Evolutionary conservation across 495 filamentous ascomycete genomes (phyloP).

Genomic region (Staphylotrichum tortipilum): DNA sequence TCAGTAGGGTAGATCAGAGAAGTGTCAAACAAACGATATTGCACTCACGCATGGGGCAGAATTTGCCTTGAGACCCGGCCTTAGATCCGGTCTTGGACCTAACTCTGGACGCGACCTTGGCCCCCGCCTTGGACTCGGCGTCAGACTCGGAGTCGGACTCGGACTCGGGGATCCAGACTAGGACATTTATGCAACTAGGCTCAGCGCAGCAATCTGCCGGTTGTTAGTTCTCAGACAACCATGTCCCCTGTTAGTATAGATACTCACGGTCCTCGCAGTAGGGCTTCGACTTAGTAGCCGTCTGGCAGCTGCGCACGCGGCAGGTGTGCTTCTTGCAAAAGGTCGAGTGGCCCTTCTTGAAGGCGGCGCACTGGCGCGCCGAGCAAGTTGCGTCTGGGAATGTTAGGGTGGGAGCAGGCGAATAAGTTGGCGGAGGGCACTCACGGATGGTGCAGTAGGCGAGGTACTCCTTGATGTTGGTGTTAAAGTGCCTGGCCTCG

Average conservation of each 20-base stretch:
- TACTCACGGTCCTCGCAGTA: conserved; percentile 26
- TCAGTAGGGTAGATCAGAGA: not conserved
- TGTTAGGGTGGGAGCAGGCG: not conserved
- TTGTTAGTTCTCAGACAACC: too few relatives aligned
- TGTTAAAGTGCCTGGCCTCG: conserved; percentile 6
- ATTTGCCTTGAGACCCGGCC: too few relatives aligned
- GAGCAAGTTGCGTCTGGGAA: conserved; percentile 24
- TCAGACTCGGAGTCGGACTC: too few relatives aligned
- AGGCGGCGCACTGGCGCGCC: conserved; percentile 9
- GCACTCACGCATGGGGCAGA: conserved; percentile 17
- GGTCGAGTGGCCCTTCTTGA: conserved; percentile 10
- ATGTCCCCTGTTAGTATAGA: not conserved
- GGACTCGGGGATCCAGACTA: not conserved
- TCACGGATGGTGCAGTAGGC: conserved; percentile 23
- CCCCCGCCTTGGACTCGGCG: too few relatives aligned
- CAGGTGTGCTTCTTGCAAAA: conserved; percentile 27
- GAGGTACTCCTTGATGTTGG: conserved; percentile 17
- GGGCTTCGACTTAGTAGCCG: conserved; percentile 5
- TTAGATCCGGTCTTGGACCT: too few relatives aligned
- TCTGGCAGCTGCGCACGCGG: conserved; percentile 18
- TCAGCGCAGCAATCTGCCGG: conserved; percentile 14
- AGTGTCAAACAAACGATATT: too few relatives aligned
- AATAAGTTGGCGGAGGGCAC: not conserved
- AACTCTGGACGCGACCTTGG: too few relatives aligned
- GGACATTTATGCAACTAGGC: conserved; percentile 1